phyloP scores from a whole-genome alignment of 2,329 filamentous ascomycete species.

The Colletotrichum sublineola region DNA sequence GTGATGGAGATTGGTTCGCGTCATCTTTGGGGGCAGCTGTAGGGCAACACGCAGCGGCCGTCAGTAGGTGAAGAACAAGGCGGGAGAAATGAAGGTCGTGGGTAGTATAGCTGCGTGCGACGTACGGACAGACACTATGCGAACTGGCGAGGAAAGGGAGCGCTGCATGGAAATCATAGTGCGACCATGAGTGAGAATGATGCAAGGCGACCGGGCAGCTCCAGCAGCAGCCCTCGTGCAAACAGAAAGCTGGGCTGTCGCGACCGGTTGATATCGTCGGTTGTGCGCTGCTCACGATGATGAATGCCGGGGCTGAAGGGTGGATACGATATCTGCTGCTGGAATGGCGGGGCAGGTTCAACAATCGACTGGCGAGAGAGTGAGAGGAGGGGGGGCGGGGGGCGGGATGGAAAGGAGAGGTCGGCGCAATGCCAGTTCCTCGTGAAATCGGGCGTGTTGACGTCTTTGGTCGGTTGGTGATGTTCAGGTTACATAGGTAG shows the following conservation, averaged over 20 bases:
- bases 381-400: conserved; percentile 1
- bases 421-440: conserved; percentile 37
- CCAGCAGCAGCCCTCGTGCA: conserved; percentile 48
- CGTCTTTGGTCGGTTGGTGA: conserved; percentile 5
- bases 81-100: conserved; percentile 14
- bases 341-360: conserved; percentile 32
- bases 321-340: conserved; percentile 17
- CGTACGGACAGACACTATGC: conserved; percentile 71
- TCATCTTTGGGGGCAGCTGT: conserved; percentile 66
- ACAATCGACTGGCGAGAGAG: neutral
- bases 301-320: conserved; percentile 3
- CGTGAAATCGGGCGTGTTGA: neutral
- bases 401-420: conserved; percentile 10
- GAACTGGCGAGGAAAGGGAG: conserved; percentile 73
- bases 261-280: conserved; percentile 13
- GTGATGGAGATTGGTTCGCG: conserved; percentile 53
- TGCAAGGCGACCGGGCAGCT: conserved; percentile 52
- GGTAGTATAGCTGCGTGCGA: conserved; percentile 47
- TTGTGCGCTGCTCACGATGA: conserved; percentile 6
- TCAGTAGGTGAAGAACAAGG: conserved; percentile 32
- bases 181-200: conserved; percentile 58
- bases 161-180: conserved; percentile 72
- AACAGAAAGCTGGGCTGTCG: conserved; percentile 33
- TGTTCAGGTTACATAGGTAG: neutral
- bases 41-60: conserved; percentile 43